These are phyloP conservation scores for Bipolaris gigantea DNA, from an alignment of 2,329 filamentous ascomycete genomes.

Conservation along the genomic window DNA sequence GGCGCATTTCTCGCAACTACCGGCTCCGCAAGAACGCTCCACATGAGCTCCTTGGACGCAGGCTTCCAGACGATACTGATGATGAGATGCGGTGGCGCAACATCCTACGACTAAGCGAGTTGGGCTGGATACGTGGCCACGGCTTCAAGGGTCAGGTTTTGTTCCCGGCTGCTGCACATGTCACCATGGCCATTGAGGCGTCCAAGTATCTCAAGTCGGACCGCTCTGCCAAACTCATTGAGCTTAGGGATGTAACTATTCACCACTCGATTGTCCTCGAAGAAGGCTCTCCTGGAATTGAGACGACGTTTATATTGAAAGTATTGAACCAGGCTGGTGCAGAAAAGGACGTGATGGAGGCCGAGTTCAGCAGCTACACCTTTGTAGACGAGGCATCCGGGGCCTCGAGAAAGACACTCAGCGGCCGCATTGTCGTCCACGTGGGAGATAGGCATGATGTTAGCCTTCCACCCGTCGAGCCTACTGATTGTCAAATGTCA, in stretches of 20 bases:
- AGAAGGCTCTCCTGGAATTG: too few species aligned
- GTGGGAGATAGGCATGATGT: too few species aligned
- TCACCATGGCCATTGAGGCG: not conserved
- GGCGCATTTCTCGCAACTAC: not conserved
- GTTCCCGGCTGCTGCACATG: not conserved
- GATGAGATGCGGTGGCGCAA: constrained; percentile 1
- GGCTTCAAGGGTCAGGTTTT: not conserved
- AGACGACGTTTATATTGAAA: too few species aligned
- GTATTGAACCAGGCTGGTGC: too few species aligned
- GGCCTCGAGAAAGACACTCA: not conserved
- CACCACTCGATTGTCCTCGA: not conserved
- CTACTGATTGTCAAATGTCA: too few species aligned
- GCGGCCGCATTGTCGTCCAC: too few species aligned
- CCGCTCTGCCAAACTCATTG: not conserved
- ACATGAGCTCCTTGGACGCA: not conserved
- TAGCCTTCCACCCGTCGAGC: too few species aligned
- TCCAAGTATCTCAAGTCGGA: not conserved
- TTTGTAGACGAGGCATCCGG: too few species aligned
- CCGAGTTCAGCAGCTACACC: too few species aligned
- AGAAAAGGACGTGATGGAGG: too few species aligned
- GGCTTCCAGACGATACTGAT: not conserved
- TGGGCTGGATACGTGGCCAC: not conserved
- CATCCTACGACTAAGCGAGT: not conserved
- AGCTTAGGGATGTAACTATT: constrained; percentile 1
- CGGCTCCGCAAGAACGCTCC: not conserved